These are phyloP conservation scores for Inga leiocalycina DNA, from an alignment of 306 rosid species.

Conservation along the genomic window DNA sequence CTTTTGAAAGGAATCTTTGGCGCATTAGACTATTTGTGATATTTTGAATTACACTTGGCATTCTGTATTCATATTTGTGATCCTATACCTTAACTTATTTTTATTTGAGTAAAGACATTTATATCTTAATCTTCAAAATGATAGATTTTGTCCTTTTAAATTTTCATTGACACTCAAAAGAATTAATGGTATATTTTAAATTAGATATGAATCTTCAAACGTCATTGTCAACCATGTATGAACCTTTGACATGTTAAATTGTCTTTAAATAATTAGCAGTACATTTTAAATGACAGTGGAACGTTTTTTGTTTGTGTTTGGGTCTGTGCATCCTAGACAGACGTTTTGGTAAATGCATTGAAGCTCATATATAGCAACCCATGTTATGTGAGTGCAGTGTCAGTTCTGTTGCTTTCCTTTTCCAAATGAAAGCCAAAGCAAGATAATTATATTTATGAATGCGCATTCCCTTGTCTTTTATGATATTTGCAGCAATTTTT, in stretches of 20 bases:
- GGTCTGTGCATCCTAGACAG: neutral
- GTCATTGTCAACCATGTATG: neutral
- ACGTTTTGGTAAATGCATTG: neutral
- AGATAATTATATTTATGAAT: slow-evolving; percentile 12
- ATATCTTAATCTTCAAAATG: neutral
- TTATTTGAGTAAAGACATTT: neutral
- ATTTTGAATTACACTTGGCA: neutral
- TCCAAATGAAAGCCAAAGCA: neutral
- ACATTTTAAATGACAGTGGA: neutral
- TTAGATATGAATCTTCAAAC: neutral
- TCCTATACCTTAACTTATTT: neutral
- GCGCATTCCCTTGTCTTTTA: neutral
- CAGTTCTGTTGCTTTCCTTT: neutral
- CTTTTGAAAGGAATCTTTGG: neutral
- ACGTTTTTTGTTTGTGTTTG: neutral
- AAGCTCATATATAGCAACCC: neutral
- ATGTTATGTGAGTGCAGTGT: neutral
- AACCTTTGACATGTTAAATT: neutral
- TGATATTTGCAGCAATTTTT: neutral
- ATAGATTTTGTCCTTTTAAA: neutral
- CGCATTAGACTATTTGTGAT: neutral
- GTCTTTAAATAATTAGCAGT: neutral
- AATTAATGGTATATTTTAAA: neutral
- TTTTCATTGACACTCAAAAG: neutral
- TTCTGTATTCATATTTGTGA: neutral